Percentiles rank a stretch among this genome's conserved stretches.
Evolutionary conservation across 495 filamentous ascomycete species (phyloP).

Genomic region (Podospora anserina): DNA sequence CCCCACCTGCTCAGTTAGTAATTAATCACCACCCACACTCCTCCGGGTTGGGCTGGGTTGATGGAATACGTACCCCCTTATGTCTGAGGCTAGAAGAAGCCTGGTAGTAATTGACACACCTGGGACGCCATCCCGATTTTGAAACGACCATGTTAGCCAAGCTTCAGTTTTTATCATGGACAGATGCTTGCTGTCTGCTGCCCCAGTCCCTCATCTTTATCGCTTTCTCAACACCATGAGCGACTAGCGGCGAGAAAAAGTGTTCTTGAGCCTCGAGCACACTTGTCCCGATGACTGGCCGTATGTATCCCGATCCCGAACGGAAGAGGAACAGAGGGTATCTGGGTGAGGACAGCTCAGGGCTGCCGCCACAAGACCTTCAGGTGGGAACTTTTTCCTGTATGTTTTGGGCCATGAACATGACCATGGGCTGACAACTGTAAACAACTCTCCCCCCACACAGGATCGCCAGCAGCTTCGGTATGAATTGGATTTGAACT

Average conservation of each 20-base stretch:
- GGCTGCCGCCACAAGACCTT: constrained; percentile 26
- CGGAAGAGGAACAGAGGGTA: constrained; percentile 32
- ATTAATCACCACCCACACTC: not conserved
- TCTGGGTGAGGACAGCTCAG: constrained; percentile 31
- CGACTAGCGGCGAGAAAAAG: not conserved
- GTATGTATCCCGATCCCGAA: constrained; percentile 31
- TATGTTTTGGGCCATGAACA: not conserved
- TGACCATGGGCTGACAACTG: not conserved
- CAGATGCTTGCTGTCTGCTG: not conserved
- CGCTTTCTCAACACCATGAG: not conserved
- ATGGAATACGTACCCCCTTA: not conserved
- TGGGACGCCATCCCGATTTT: not conserved
- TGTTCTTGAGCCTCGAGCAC: not conserved
- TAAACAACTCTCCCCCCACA: not conserved
- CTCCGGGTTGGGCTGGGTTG: not conserved
- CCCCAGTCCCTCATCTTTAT: not conserved
- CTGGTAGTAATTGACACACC: not conserved
- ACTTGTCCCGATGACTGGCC: constrained; percentile 16
- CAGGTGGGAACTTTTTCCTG: constrained; percentile 19
- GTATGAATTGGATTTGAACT: constrained; percentile 39
- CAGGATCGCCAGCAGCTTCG: constrained; percentile 37
- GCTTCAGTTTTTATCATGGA: not conserved
- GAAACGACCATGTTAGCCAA: not conserved
- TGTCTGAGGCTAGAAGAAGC: not conserved
- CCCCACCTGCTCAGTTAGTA: not conserved